Conservation (phyloP, 2,329 filamentous ascomycete genomes). For the Camptophora hylomeconis region DNA sequence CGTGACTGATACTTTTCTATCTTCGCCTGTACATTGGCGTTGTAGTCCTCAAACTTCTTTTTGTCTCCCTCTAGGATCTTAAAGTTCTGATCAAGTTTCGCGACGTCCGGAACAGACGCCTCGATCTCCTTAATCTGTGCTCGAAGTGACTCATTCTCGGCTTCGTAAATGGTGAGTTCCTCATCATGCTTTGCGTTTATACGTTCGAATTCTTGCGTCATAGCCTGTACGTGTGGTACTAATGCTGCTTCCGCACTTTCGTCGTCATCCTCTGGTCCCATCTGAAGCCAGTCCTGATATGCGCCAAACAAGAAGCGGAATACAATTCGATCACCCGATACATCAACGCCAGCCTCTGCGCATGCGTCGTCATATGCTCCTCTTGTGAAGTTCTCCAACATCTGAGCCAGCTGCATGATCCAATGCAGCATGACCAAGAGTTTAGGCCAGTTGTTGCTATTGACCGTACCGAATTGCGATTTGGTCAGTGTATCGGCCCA, state of each 20-base stretch:
- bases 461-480: slow-evolving; percentile 86
- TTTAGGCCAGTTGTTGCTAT: slow-evolving; percentile 91
- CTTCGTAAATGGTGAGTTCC: slow-evolving; percentile 74
- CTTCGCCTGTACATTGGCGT: slow-evolving; percentile 67
- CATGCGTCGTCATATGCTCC: slow-evolving; percentile 85
- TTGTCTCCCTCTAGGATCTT: slow-evolving; percentile 91
- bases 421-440: slow-evolving; percentile 91
- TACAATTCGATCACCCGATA: slow-evolving; percentile 81
- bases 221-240: slow-evolving; percentile 69
- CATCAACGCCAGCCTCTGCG: slow-evolving; percentile 73
- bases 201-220: slow-evolving; percentile 77
- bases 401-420: slow-evolving; percentile 96
- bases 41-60: slow-evolving; percentile 91
- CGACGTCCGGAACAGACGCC: slow-evolving; percentile 71
- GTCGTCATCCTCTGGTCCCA: slow-evolving; percentile 77
- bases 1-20: slow-evolving; percentile 79
- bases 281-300: slow-evolving; percentile 86
- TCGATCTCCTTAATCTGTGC: slow-evolving; percentile 84
- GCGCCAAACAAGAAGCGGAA: slow-evolving; percentile 83
- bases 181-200: slow-evolving; percentile 75
- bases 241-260: slow-evolving; percentile 70
- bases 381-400: slow-evolving; percentile 70
- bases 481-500: slow-evolving; percentile 95
- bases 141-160: slow-evolving; percentile 65
- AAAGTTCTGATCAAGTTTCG: slow-evolving; percentile 75